Conservation (phyloP, 169 alveolate genomes). For the Ichthyophthirius multifiliis region DNA sequence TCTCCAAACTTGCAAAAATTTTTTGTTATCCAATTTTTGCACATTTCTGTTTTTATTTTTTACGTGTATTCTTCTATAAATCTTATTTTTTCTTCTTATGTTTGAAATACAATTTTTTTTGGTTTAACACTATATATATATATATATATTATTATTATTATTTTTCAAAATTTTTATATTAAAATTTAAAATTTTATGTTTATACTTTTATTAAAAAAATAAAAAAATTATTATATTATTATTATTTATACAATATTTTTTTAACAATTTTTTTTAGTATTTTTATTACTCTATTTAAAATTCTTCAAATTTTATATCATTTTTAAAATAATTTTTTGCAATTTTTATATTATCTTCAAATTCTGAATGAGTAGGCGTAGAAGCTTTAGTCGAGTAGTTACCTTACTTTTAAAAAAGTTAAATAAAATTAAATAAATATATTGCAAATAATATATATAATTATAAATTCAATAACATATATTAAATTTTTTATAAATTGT, state of each 20-base stretch:
- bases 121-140: constrained; percentile 36
- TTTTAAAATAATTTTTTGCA: not conserved
- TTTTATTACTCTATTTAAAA: not conserved
- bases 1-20: constrained; percentile 75
- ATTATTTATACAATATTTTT: too few species aligned
- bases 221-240: too few species aligned
- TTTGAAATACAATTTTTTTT: constrained; percentile 14
- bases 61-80: constrained; percentile 38
- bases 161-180: too few species aligned
- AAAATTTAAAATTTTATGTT: too few species aligned
- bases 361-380: not conserved
- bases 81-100: constrained; percentile 18
- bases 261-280: not conserved
- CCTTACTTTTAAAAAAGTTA: too few species aligned
- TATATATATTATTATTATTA: too few species aligned
- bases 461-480: too few species aligned
- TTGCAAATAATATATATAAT: too few species aligned
- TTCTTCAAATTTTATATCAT: not conserved
- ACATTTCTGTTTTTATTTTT: constrained; percentile 73
- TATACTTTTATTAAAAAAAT: too few species aligned
- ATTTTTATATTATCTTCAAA: not conserved
- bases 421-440: too few species aligned
- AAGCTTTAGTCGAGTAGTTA: constrained; percentile 1
- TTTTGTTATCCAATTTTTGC: constrained; percentile 74
- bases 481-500: too few species aligned